Evolutionary conservation across 2,329 filamentous ascomycete genomes (phyloP), one percentile per base, ranked within the genome.

Genomic region (Aspergillaceae sp.): DNA sequence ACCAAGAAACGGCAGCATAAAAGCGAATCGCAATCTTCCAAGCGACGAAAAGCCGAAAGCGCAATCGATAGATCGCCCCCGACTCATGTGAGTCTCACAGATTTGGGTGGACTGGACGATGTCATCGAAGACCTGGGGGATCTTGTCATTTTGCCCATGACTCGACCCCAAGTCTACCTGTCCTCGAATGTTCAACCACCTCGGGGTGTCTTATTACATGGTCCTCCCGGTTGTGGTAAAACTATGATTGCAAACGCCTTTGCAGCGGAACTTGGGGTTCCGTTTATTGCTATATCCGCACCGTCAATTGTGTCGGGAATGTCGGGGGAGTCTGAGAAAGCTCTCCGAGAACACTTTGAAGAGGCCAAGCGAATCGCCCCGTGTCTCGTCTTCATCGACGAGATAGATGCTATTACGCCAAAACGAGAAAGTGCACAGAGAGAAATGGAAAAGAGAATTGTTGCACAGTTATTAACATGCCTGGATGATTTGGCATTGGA

Each of bases 311-410:
- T 94, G 0, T 87, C 85, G 10, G 87, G 87, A 19, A 92, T 91
- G 82, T 92, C 86, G 32, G 87, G 87, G 56, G 88, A 92, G 61
- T 91, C 86, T 0, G 87, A 94, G 65, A 90, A 90, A 70, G 87
- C 88, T 49, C 79, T 94, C 29, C 76, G 87, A 33, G 86, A 91
- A 53, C 76, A 88, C 41, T 94, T 94, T 50, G 90, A 97, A 8
- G 87, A 92, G 59, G 92, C 92, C 0, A 87, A 87, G 62, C 78
- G 80, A 46, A 76, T 90, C 34, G 90, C 91, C 0, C 92, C 92
- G 0, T 94, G 88, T 58, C 74, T 98, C 4, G 77, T 98, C 4
- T 94, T 96, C 59, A 86, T 97, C 47, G 89, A 95, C 55, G 85
- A 95, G 56, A 87, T 97, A 44, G 90, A 98, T 65, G 84, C 85